Conservation (phyloP, 805 yeast species). For the Wickerhamomyces tratensis region DNA sequence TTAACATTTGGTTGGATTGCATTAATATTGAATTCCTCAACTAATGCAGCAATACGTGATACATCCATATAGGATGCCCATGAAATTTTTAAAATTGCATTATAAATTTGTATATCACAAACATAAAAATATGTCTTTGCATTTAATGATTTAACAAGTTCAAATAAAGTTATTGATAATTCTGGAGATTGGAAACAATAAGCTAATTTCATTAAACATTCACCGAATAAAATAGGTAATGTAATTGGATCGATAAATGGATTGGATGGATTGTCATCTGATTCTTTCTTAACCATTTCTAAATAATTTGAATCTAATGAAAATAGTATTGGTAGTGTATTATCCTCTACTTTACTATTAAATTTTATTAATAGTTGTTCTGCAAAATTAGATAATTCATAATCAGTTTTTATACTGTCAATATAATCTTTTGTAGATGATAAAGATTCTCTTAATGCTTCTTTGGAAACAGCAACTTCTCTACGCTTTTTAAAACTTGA, state of each 20-base stretch:
- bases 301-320: too few species aligned
- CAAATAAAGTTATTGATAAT: background rate
- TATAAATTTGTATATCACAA: background rate
- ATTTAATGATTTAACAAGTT: too few species aligned
- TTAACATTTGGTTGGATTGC: background rate
- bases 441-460: too few species aligned
- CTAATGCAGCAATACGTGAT: background rate
- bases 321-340: too few species aligned
- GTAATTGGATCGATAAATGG: background rate
- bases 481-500: too few species aligned
- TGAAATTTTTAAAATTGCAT: background rate
- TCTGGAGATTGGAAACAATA: background rate
- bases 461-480: too few species aligned
- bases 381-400: background rate
- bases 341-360: too few species aligned
- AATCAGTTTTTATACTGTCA: background rate
- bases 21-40: background rate
- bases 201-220: background rate
- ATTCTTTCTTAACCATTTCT: too few species aligned
- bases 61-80: background rate
- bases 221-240: background rate
- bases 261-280: background rate
- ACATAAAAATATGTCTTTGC: background rate
- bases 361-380: too few species aligned
- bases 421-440: background rate